phyloP scores from a whole-genome alignment of 805 yeast species.

The Spathaspora hagerdaliae region DNA sequence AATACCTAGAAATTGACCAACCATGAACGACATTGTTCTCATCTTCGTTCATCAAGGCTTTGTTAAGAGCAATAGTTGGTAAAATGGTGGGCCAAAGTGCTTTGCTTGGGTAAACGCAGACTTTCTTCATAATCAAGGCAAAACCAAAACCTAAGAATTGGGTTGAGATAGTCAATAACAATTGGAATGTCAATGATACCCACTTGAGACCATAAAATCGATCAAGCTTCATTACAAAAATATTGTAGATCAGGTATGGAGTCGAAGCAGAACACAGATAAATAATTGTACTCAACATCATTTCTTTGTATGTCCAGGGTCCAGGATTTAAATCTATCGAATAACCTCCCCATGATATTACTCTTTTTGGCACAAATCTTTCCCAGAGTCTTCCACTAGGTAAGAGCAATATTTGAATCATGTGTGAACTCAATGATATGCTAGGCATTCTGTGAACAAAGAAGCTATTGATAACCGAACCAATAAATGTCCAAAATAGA shows the following conservation, averaged over 20 bases:
- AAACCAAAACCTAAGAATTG: constrained; percentile 65
- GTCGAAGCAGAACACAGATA: constrained; percentile 41
- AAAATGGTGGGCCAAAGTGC: constrained; percentile 43
- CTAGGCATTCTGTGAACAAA: constrained; percentile 40
- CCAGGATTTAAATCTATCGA: constrained; percentile 35
- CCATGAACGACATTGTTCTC: constrained; percentile 20
- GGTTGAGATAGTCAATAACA: constrained; percentile 49
- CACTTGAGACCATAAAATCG: constrained; percentile 39
- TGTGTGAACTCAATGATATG: constrained; percentile 30
- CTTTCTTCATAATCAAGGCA: constrained; percentile 60
- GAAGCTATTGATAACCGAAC: constrained; percentile 37
- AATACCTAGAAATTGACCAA: constrained; percentile 39
- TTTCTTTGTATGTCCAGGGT: constrained; percentile 41
- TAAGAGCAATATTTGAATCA: constrained; percentile 35
- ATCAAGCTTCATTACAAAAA: constrained; percentile 41
- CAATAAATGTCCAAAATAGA: constrained; percentile 38
- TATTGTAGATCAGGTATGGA: constrained; percentile 40
- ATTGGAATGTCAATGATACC: constrained; percentile 50
- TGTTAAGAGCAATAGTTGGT: constrained; percentile 40
- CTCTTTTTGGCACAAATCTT: constrained; percentile 22
- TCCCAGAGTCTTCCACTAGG: constrained; percentile 42
- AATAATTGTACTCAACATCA: constrained; percentile 43
- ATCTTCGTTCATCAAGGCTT: constrained; percentile 35
- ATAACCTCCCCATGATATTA: constrained; percentile 18
- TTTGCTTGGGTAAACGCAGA: constrained; percentile 42